These are phyloP conservation scores for Kwoniella dendrophila DNA, from an alignment of 768 basidiomycete genomes.

Conservation along the genomic window DNA sequence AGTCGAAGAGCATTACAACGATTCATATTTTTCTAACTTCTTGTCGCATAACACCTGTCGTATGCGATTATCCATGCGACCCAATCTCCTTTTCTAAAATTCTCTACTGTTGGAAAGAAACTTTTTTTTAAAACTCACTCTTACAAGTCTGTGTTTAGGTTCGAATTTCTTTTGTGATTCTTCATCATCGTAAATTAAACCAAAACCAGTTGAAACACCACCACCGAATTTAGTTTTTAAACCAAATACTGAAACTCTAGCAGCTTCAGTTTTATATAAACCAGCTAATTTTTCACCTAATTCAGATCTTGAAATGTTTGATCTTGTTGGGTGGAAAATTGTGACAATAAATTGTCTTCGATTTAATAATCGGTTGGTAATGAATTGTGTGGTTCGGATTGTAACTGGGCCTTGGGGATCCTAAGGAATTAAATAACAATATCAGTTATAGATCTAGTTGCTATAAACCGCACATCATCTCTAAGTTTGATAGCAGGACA, in stretches of 20 bases:
- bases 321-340: slow-evolving; percentile 76
- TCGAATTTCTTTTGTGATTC: slow-evolving; percentile 94
- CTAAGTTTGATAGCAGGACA: background rate
- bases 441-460: too few relatives aligned
- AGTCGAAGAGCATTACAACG: too few relatives aligned
- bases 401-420: slow-evolving; percentile 72
- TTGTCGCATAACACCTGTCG: background rate
- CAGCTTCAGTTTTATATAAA: slow-evolving; percentile 90
- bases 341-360: slow-evolving; percentile 90
- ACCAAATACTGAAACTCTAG: slow-evolving; percentile 89
- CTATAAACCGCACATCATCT: too few relatives aligned
- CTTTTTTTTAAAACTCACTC: too few relatives aligned
- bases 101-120: too few relatives aligned
- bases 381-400: slow-evolving; percentile 97
- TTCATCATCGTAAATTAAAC: slow-evolving; percentile 95
- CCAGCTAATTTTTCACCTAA: slow-evolving; percentile 87
- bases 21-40: too few relatives aligned
- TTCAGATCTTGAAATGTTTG: slow-evolving; percentile 91
- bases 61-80: background rate
- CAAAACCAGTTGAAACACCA: slow-evolving; percentile 95
- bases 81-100: background rate
- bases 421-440: slow-evolving; percentile 32
- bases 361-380: slow-evolving; percentile 95
- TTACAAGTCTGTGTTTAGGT: slow-evolving; percentile 89
- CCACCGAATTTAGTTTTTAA: slow-evolving; percentile 96